These are phyloP conservation scores for Pseudomonodictys pantanalensis DNA, from an alignment of 495 filamentous ascomycete genomes.

Conservation along the genomic window DNA sequence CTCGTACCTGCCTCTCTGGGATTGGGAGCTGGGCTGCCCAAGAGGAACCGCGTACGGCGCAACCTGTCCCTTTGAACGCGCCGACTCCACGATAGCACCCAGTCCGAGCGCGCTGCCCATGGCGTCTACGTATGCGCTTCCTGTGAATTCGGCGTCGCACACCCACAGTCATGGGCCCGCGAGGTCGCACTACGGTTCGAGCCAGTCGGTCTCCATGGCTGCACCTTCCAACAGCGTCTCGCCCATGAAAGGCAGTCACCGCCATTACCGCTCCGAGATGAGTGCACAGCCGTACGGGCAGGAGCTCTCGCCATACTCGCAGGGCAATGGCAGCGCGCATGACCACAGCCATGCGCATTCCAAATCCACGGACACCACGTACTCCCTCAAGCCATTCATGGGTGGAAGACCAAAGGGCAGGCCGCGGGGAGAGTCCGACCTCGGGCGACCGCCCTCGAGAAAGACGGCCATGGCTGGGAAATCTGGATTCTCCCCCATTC, in stretches of 20 bases:
- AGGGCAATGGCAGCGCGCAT: constrained; percentile 19
- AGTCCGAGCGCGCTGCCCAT: constrained; percentile 17
- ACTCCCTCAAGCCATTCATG: constrained; percentile 36
- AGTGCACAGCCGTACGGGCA: constrained; percentile 15
- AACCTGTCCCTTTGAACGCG: background rate
- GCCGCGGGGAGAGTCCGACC: constrained; percentile 38
- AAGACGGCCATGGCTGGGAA: constrained; percentile 6
- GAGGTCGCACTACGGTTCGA: constrained; percentile 23
- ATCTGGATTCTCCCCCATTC: constrained; percentile 33
- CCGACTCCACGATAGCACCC: background rate
- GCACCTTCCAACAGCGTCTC: constrained; percentile 16
- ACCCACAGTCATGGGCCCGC: constrained; percentile 28
- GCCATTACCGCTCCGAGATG: constrained; percentile 19
- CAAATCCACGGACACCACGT: constrained; percentile 32
- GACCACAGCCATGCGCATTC: constrained; percentile 41
- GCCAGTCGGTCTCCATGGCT: constrained; percentile 14
- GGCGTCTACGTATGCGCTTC: constrained; percentile 39
- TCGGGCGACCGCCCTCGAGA: constrained; percentile 28
- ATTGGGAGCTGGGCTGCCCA: constrained; percentile 20
- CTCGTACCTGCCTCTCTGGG: background rate
- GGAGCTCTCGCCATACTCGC: constrained; percentile 6
- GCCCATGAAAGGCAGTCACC: constrained; percentile 11
- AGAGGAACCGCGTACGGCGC: background rate
- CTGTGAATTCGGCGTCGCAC: constrained; percentile 21
- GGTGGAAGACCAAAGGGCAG: constrained; percentile 33